A percentile compares a stretch with the other conserved stretches of the same genome.
phyloP scores from a whole-genome alignment of 2,329 filamentous ascomycete genomes.

The Fusarium setosum region DNA sequence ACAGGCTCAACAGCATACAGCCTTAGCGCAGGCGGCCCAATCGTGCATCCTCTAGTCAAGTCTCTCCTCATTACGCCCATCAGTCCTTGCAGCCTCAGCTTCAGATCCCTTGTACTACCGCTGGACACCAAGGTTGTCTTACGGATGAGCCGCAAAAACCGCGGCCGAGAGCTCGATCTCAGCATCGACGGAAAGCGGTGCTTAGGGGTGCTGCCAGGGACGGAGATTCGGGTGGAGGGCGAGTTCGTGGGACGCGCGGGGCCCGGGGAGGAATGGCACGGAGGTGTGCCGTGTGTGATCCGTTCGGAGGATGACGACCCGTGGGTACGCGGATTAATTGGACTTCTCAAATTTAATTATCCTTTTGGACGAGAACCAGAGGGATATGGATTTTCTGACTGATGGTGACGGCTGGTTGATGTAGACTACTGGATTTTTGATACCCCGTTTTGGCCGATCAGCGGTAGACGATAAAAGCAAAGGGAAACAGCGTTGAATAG shows the following conservation, averaged over 20 bases:
- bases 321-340: constrained; percentile 96
- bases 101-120: constrained; percentile 90
- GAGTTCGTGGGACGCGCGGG: constrained; percentile 73
- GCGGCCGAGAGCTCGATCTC: constrained; percentile 80
- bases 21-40: constrained; percentile 90
- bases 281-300: constrained; percentile 93
- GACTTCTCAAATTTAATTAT: constrained; percentile 95
- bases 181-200: constrained; percentile 82
- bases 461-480: background rate
- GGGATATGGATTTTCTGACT: constrained; percentile 45
- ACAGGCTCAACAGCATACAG: constrained; percentile 97
- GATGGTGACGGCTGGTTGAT: constrained; percentile 12
- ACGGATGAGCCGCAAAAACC: constrained; percentile 82
- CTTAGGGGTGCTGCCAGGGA: constrained; percentile 75
- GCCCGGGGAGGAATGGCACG: constrained; percentile 66
- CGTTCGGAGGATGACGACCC: constrained; percentile 83
- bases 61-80: constrained; percentile 93
- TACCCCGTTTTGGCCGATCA: constrained; percentile 19
- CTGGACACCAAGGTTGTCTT: constrained; percentile 86
- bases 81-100: constrained; percentile 90
- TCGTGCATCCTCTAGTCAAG: constrained; percentile 92
- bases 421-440: constrained; percentile 21
- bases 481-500: background rate
- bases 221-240: constrained; percentile 89
- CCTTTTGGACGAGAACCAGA: constrained; percentile 76